Evolutionary conservation across 2,329 filamentous ascomycete species (phyloP), one percentile per base, ranked within the genome.

Genomic region (Fusarium buxicola): DNA sequence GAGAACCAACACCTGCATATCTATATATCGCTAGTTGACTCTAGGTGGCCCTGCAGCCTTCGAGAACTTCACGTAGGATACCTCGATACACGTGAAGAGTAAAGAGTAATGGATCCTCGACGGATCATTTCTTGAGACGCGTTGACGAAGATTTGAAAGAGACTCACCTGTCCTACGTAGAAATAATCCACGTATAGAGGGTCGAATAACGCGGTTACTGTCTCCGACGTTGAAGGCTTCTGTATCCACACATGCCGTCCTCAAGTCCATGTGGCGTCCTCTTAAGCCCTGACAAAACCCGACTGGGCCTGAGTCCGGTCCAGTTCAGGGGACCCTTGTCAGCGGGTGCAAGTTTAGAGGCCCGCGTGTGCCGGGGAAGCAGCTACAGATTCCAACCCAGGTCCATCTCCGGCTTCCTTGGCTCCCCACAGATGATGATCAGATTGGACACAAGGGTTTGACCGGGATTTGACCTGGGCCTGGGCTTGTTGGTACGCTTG

Each of bases 341-440:
- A 21, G 12, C 32, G 21, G 45, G 28, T 27, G 21, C 24, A 18
- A 18, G 45, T 36, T 21, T 18, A 16, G n/a, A n/a, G n/a, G n/a
- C n/a, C n/a, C 31, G 10, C 21, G 10, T 27, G 44, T 8, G 18
- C 18, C 15, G 43, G 16, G 28, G 13, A 39, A n/a, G 31, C 30
- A 47, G 32, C n/a, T 35, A n/a, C 16, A 13, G 21, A 21, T 21
- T 6, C 21, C 32, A 36, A 7, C 39, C 4, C 21, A 4, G 21
- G 4, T 21, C 21, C 21, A 21, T 28, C 24, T 43, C 41, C 35
- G 36, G 35, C 24, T 49, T 30, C 16, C 16, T 25, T 10, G 27
- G 18, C 36, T 50, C 47, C 28, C 47, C 47, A 51, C 47, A 51
- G 38, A 51, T 50, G 35, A 12, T 13, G 12, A 24, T 31, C 46